Evolutionary conservation across 1,139 yeast species (phyloP).

Genomic region (Kluyveromyces sp.): DNA sequence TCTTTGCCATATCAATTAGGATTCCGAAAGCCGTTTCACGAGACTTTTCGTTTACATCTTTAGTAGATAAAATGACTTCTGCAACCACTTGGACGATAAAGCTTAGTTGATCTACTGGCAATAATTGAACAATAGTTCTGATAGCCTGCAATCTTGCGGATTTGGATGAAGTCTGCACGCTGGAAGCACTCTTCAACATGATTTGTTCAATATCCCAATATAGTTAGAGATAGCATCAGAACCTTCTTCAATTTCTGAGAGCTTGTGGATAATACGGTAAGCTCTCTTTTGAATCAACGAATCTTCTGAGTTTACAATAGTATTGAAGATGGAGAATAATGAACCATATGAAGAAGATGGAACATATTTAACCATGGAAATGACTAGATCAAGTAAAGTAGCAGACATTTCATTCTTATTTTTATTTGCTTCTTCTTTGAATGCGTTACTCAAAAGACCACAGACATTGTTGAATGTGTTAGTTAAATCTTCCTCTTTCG

Average conservation of each 20-base stretch:
- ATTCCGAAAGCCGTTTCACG: conserved; percentile 74
- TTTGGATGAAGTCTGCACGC: conserved; percentile 67
- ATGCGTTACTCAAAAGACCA: conserved; percentile 61
- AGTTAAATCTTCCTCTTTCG: conserved; percentile 59
- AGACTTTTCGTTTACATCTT: conserved; percentile 87
- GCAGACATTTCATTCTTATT: conserved; percentile 52
- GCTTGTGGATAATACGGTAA: conserved; percentile 66
- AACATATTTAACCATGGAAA: conserved; percentile 77
- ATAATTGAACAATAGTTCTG: conserved; percentile 46
- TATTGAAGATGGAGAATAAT: conserved; percentile 66
- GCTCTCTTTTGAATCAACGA: conserved; percentile 83
- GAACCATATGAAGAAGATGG: conserved; percentile 66
- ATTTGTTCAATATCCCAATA: conserved; percentile 54
- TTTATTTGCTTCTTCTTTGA: conserved; percentile 50
- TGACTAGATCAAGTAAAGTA: conserved; percentile 87
- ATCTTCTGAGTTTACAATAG: conserved; percentile 52
- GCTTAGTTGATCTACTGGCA: conserved; percentile 57
- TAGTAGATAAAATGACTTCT: conserved; percentile 86
- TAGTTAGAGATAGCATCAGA: conserved; percentile 42
- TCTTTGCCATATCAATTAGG: conserved; percentile 72
- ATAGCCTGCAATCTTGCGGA: conserved; percentile 73
- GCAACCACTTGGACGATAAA: conserved; percentile 79
- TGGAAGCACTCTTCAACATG: conserved; percentile 49
- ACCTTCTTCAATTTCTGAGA: conserved; percentile 67
- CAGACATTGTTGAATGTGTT: conserved; percentile 83